These are phyloP conservation scores for Colletotrichum phormii DNA, from an alignment of 2,329 filamentous ascomycete genomes.

Conservation along the genomic window DNA sequence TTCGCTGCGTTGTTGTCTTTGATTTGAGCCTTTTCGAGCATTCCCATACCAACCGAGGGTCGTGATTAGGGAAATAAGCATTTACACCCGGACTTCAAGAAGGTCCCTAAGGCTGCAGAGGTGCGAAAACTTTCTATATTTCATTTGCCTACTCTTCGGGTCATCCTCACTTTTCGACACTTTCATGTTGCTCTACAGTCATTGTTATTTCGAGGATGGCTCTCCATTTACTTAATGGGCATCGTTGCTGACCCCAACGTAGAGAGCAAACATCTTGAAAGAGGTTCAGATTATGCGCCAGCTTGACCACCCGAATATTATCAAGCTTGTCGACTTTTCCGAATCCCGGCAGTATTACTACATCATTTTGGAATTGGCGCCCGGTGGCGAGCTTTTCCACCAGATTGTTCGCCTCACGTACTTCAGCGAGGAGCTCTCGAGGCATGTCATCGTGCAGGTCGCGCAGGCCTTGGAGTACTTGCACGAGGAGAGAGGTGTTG, in stretches of 20 bases:
- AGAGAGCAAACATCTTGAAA: conserved; percentile 98
- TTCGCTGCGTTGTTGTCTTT: conserved; percentile 39
- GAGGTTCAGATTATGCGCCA: conserved; percentile 99
- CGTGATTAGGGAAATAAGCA: conserved; percentile 84
- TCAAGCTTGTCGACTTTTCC: conserved; percentile 92
- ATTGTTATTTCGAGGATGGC: conserved; percentile 35
- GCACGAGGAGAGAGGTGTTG: conserved; percentile 93
- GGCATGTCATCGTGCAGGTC: conserved; percentile 95
- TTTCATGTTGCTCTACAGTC: conserved; percentile 39
- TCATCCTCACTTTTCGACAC: conserved; percentile 45
- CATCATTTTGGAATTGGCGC: conserved; percentile 94
- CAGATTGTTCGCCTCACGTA: conserved; percentile 98
- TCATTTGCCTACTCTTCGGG: conserved; percentile 46
- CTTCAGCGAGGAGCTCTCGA: conserved; percentile 94
- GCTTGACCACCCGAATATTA: conserved; percentile 94
- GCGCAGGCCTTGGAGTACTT: conserved; percentile 94
- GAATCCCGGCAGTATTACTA: conserved; percentile 97
- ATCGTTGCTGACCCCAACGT: conserved; percentile 45
- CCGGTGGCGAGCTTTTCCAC: conserved; percentile 96
- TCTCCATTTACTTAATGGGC: conserved; percentile 2
- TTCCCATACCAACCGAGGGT: conserved; percentile 62
- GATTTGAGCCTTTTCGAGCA: conserved; percentile 40
- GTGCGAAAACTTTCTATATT: conserved; percentile 73
- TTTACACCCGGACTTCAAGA: conserved; percentile 96
- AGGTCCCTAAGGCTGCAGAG: conserved; percentile 95